Evolutionary conservation across 208 protist genomes (phyloP).

Genomic region (Vickermania spadyakhi): DNA sequence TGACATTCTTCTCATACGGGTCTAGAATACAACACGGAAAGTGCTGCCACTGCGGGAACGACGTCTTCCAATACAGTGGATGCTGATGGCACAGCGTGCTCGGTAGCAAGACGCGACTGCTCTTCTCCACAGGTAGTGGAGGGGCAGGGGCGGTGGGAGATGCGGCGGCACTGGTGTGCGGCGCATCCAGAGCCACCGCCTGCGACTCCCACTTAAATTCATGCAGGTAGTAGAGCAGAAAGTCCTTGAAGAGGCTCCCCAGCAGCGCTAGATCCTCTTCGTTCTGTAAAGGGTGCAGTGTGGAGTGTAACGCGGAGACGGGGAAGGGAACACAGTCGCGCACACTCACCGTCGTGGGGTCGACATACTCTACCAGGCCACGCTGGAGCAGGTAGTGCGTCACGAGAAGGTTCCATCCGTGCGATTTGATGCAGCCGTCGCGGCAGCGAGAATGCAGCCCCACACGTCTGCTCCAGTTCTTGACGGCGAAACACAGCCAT

Average conservation of each 20-base stretch:
- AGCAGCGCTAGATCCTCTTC: conserved; percentile 20
- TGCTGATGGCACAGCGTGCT: conserved; percentile 9
- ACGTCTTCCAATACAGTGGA: neutral
- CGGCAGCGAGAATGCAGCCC: conserved; percentile 57
- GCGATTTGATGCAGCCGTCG: conserved; percentile 73
- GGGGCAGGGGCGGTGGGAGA: conserved; percentile 42
- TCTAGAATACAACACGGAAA: conserved; percentile 88
- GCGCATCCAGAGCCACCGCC: conserved; percentile 39
- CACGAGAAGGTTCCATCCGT: conserved; percentile 82
- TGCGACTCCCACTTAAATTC: conserved; percentile 56
- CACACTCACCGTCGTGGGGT: conserved; percentile 19
- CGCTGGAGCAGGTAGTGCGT: conserved; percentile 71
- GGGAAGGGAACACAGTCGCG: conserved; percentile 40
- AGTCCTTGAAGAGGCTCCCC: conserved; percentile 63
- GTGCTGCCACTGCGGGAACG: conserved; percentile 26
- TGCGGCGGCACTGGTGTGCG: too few relatives aligned
- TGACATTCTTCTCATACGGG: conserved; percentile 84
- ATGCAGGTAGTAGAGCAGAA: conserved; percentile 61
- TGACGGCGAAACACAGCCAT: conserved; percentile 67
- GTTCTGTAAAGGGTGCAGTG: neutral
- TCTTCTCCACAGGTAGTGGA: conserved; percentile 55
- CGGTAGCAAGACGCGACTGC: conserved; percentile 71
- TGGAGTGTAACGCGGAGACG: conserved; percentile 6
- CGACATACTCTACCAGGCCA: conserved; percentile 39
- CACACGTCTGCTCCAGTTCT: conserved; percentile 75